Evolutionary conservation across 306 rosid species (phyloP), one percentile per base, ranked within the genome.

Genomic region (Pyrus pyrifolia): DNA sequence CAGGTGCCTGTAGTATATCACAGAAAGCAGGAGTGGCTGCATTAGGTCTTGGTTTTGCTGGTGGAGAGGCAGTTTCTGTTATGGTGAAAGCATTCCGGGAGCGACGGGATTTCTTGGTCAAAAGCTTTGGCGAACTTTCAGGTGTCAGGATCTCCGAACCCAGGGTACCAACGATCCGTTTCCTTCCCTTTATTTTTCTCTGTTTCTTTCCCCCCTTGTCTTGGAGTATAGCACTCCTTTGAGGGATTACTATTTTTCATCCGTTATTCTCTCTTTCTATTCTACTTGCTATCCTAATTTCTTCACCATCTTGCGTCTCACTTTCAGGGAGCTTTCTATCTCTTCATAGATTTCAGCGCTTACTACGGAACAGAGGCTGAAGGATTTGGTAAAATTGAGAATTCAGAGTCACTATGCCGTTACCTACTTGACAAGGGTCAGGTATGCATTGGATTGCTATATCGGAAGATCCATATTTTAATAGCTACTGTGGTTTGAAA

Each of bases 21-120:
- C 99, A 96, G 85, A 96, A 96, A 82, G 99, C 99, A 23, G 99
- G 35, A 33, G 93, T 96, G 44, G 96, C 99, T 65, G 99, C 99
- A 49, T 76, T 96, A 71, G 99, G 97, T 75, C 83, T 96, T 57
- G 99, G 99, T 72, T 86, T 88, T 80, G 97, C 93, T 70, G 99
- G 99, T 72, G 99, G 99, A n/a, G 96, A 91, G 87, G 84, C 84
- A 52, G 96, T 91, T 78, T 67, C 93, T 52, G 74, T 42, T 23
- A 96, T 96, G 99, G 98, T 91, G 76, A 96, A 89, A 83, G 98
- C 97, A 29, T 96, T 96, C 88, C 79, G 86, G 67, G 97, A 96
- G 78, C 87, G 99, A 23, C 84, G 99, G 64, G 99, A 96, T 86
- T 90, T 80, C 86, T 86, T 96, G 86, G 93, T 96, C 62, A 84